Evolutionary conservation across 495 filamentous ascomycete species (phyloP), one percentile per base, ranked within the genome.

Genomic region (Penicillium cosmopolitanum): DNA sequence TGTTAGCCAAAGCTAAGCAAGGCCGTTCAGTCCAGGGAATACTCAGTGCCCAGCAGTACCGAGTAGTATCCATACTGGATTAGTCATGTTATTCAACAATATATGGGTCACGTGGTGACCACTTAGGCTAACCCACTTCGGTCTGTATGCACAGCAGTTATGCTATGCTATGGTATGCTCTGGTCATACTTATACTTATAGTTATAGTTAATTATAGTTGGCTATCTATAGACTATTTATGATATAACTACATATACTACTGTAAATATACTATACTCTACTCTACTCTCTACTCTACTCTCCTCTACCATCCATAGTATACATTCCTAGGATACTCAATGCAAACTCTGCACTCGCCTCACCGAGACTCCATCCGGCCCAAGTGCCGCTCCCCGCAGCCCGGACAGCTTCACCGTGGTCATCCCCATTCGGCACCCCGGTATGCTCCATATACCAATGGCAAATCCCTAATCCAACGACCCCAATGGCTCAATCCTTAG

Each of bases 291-390:
- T 9, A 36, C 10, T 36, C 9, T 36, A 36, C 34, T 36, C 2
- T 9, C 5, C 10, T 36, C 9, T 36, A 36, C 34, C 10, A 13
- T 10, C 9, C 10, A 13, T 2, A 36, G 34, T 36, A 36, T 13
- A 36, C 10, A 21, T 21, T 36, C 5, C 34, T 9, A 2, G 13
- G 23, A 36, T 36, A 36, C 34, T 36, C 34, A 38, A 12, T 38
- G 36, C 50, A 48, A 38, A 50, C 55, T 28, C 34, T 40, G 34
- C 21, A 43, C 38, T 46, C 50, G 58, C 62, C 68, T 78, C 75
- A 78, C 75, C 75, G 75, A 77, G 67, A 50, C 75, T 76, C 66
- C 68, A 73, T 77, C 73, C 60, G 74, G 74, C 11, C 34, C 60
- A 51, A 58, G 50, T 64, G 64, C 63, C 28, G 57, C 55, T 67